phyloP scores from a whole-genome alignment of 805 yeast genomes.

The Osmozyma mogii region DNA sequence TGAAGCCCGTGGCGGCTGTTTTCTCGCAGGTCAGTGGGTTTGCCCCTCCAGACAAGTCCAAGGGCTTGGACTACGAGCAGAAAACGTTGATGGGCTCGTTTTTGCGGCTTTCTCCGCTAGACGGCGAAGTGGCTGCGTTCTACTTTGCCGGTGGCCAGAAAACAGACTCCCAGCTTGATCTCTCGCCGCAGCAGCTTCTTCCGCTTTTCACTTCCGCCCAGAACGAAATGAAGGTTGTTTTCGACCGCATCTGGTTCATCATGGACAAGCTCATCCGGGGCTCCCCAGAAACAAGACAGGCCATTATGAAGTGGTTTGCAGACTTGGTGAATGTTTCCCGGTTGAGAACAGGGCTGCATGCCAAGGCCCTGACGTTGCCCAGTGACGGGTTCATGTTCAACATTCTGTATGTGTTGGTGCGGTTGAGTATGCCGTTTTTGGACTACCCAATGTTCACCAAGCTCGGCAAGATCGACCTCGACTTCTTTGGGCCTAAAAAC shows the following conservation, averaged over 20 bases:
- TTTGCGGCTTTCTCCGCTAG: conserved; percentile 66
- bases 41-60: conserved; percentile 31
- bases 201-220: conserved; percentile 37
- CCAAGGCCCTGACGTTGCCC: conserved; percentile 57
- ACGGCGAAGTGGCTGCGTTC: conserved; percentile 38
- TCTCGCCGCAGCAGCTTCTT: conserved; percentile 44
- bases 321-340: conserved; percentile 75
- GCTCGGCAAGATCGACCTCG: conserved; percentile 67
- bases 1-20: conserved; percentile 53
- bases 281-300: conserved; percentile 54
- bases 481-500: conserved; percentile 50
- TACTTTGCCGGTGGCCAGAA: conserved; percentile 31
- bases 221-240: conserved; percentile 49
- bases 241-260: conserved; percentile 61
- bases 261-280: conserved; percentile 72
- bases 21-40: conserved; percentile 54
- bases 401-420: conserved; percentile 56
- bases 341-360: conserved; percentile 79
- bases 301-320: conserved; percentile 61
- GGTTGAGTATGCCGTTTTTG: conserved; percentile 77
- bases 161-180: conserved; percentile 20
- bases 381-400: conserved; percentile 80
- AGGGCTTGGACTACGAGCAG: conserved; percentile 49
- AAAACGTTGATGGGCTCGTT: conserved; percentile 71
- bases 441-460: conserved; percentile 53